Conservation (phyloP, 305 asterid genomes). For the Fraxinus greggii region DNA sequence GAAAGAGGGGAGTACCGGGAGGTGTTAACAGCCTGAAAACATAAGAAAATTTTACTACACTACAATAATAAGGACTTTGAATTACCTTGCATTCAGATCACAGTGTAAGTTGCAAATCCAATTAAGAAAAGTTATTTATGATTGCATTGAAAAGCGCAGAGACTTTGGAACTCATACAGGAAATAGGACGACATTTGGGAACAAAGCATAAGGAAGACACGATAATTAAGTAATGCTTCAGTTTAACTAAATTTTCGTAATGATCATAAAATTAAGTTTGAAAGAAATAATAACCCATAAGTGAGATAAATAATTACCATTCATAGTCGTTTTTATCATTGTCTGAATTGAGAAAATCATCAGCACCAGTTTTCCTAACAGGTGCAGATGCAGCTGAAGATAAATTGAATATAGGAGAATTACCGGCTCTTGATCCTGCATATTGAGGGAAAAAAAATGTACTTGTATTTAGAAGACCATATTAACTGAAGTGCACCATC, state of each 20-base stretch:
- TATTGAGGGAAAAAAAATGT: conserved; percentile 14
- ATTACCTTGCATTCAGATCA: conserved; percentile 13
- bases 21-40: conserved; percentile 91
- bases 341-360: conserved; percentile 87
- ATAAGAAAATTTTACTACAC: conserved; percentile 6
- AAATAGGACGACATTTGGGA: neutral
- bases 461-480: neutral
- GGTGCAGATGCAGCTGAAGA: conserved; percentile 43
- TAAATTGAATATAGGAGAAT: conserved; percentile 62
- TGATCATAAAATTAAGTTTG: neutral
- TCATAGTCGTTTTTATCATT: conserved; percentile 94
- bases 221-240: neutral
- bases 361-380: conserved; percentile 68
- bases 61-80: conserved; percentile 1
- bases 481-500: neutral
- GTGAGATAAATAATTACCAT: conserved; percentile 50
- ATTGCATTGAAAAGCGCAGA: conserved; percentile 1
- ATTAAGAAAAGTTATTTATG: neutral
- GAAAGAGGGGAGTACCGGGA: conserved; percentile 97
- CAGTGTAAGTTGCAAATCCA: conserved; percentile 14
- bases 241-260: neutral
- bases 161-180: neutral
- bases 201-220: neutral
- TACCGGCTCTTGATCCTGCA: conserved; percentile 63
- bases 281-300: neutral